Evolutionary conservation across 768 basidiomycete species (phyloP), one percentile per base, ranked within the genome.

Genomic region (Tremella mesenterica): DNA sequence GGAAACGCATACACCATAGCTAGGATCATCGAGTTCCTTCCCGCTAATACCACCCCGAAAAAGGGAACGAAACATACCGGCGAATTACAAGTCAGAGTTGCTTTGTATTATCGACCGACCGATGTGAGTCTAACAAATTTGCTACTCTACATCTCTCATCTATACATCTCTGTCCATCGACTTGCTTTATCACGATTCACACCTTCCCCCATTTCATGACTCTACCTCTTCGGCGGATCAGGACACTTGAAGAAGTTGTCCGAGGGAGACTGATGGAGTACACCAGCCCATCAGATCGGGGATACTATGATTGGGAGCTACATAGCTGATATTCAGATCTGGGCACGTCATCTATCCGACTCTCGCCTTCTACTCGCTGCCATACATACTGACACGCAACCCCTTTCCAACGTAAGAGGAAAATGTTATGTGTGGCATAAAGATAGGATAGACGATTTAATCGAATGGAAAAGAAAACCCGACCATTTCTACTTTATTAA

Each of bases 401-500:
- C 95, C 75, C 83, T 95, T 75, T 85, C 83, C 74, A 87, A 93
- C 77, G 80, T 99, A 57, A 83, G 92, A 60, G 86, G 85, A 41
- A 86, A 83, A 75, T 97, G 95, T 79, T 83, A 85, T 74, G 95
- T 99, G 67, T 81, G 85, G 54, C 92, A 97, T 75, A 81, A 88
- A 72, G 91, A 96, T 79, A 89, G 90, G 77, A 91, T 93, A 64
- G 83, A 87, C 45, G 88, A 96, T 76, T 77, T 95, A 31, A 81
- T 86, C 67, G 85, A 83, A 5, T 96, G 89, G 89, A 96, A 91
- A 77, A 88, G 87, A 73, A 80, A 84, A 39, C 85, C 87, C 1
- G 93, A 99, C 74, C 82, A 88, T 60, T 99, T 99, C 79, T 95
- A 92, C 78, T 99, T 91, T 79, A 84, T 83, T 65, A 84, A 86